These are phyloP conservation scores for Lasiodiplodia sp. DNA, from an alignment of 2,329 filamentous ascomycete genomes.

Conservation along the genomic window DNA sequence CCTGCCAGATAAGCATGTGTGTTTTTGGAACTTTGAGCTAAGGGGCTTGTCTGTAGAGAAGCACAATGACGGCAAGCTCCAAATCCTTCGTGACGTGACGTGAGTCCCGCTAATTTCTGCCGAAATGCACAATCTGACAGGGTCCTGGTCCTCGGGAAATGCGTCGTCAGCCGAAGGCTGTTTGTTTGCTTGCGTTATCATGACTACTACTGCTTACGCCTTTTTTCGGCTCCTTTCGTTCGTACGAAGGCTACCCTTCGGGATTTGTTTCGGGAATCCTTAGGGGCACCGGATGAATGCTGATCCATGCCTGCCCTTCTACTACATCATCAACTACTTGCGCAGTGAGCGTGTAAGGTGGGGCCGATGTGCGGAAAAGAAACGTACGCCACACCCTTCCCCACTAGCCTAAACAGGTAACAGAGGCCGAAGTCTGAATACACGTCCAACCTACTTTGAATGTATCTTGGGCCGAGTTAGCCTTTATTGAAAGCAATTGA, in stretches of 20 bases:
- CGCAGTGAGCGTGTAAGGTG: not conserved
- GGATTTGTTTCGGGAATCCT: not conserved
- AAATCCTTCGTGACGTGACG: not conserved
- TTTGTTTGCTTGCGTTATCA: not conserved
- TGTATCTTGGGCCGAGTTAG: not conserved
- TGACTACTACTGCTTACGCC: not conserved
- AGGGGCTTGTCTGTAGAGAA: not conserved
- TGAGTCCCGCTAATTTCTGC: not conserved
- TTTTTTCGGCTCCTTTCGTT: not conserved
- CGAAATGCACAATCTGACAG: not conserved
- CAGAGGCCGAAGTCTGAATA: not conserved
- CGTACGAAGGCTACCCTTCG: not conserved
- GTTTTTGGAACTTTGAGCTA: not conserved
- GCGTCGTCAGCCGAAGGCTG: not conserved
- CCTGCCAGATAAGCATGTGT: not conserved
- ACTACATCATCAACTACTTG: no score
- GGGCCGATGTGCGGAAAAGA: not conserved
- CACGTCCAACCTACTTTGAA: slow-evolving; percentile 10
- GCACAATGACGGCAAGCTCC: not conserved
- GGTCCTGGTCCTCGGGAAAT: not conserved
- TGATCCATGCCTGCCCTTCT: not conserved
- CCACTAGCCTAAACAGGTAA: not conserved
- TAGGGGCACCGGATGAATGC: not conserved
- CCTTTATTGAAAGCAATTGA: not conserved
- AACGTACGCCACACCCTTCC: not conserved